These are phyloP conservation scores for Coelastrella sp. DNA, from an alignment of 139 green algal genomes.

Conservation along the genomic window DNA sequence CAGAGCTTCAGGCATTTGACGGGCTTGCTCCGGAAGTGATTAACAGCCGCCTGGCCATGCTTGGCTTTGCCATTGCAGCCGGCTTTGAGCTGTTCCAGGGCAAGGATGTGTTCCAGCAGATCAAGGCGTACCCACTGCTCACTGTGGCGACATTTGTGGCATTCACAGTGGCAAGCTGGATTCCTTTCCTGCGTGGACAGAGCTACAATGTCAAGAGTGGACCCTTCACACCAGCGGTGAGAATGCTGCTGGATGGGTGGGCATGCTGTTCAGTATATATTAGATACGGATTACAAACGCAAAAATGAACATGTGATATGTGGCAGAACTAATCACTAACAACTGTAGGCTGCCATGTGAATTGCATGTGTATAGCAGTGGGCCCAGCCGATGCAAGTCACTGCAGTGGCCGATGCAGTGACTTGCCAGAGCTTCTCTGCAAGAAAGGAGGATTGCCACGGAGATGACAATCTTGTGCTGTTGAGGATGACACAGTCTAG, in stretches of 20 bases:
- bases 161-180: constrained; percentile 55
- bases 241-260: not conserved
- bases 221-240: constrained; percentile 43
- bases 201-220: constrained; percentile 53
- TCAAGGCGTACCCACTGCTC: constrained; percentile 39
- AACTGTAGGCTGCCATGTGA: too few species aligned
- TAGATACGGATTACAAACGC: not conserved
- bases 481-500: too few species aligned
- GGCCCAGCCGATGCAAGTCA: too few species aligned
- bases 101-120: constrained; percentile 40
- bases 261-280: not conserved
- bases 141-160: constrained; percentile 30
- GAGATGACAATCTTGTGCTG: too few species aligned
- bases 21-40: constrained; percentile 42
- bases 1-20: constrained; percentile 55
- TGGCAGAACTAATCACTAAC: too few species aligned
- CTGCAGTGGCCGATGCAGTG: too few species aligned
- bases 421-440: too few species aligned
- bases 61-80: constrained; percentile 46
- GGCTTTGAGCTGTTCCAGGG: constrained; percentile 39
- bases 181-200: constrained; percentile 57
- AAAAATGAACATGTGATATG: not conserved
- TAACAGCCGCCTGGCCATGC: constrained; percentile 42
- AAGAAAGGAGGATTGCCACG: too few species aligned
- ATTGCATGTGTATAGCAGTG: too few species aligned